Base-by-base conservation (phyloP, 495 filamentous ascomycete genomes). In the Xylaria acuta region DNA sequence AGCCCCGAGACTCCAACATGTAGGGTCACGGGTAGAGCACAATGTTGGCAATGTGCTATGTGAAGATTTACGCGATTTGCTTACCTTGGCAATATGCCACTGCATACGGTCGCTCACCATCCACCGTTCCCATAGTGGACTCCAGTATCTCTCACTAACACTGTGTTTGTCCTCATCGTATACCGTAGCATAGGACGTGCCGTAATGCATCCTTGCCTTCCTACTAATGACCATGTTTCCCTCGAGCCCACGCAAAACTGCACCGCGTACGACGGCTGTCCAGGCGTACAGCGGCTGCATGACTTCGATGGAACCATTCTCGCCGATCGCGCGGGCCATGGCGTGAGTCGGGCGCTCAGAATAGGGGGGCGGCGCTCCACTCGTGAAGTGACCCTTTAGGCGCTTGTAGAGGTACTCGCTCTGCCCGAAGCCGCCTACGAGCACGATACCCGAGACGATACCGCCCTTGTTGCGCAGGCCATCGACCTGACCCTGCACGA, bases 21-120 rank as follows among this genome's bases (percentile, higher is more conserved):
- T 4, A 49, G 8, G 49, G 30, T n/a, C 27, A 14, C 27, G 45
- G 47, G 43, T n/a, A 66, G 53, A 43, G 69, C n/a, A 38, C 43
- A 20, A 38, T 14, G n/a, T n/a, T n/a, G n/a, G 0, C 5, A 16
- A 30, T 63, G 22, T 63, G 40, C 38, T 30, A 32, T 20, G 25
- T 18, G 3, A 38, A 53, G 5, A 22, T 51, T 9, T n/a, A 11
- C 14, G 14, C 1, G 20, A 40, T 16, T 40, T 20, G 77, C 84
- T 75, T 72, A 91, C 90, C 84, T 91, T 92, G 14, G 88, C 87
- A 78, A 92, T 92, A 81, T 92, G 91, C 91, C 91, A 93, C 75
- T 93, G 90, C 91, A 93, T 93, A 60, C 91, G 85, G 80, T 93
- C 91, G 67, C 84, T 88, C 20, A 93, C 90, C 91, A 93, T 93